These are phyloP conservation scores for Pythium vanterpoolii DNA, from an alignment of 352 stramenopile species.

Conservation along the genomic window DNA sequence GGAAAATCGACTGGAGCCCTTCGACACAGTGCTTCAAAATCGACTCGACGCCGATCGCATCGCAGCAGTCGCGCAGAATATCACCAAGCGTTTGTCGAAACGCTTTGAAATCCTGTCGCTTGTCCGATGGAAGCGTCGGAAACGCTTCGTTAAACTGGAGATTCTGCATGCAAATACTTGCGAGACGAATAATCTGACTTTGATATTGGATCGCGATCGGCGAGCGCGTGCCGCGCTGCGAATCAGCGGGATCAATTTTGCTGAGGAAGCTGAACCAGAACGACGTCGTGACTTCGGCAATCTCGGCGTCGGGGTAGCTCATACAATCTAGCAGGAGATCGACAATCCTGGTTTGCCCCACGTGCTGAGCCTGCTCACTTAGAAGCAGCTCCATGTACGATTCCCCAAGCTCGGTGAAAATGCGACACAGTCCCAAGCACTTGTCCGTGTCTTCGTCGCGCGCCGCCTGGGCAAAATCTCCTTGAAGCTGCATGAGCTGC, in stretches of 20 bases:
- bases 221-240: neutral
- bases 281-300: constrained; percentile 80
- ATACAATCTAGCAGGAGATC: constrained; percentile 89
- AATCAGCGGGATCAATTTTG: constrained; percentile 14
- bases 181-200: constrained; percentile 50
- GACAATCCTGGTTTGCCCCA: constrained; percentile 63
- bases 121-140: constrained; percentile 52
- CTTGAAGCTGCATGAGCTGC: constrained; percentile 62
- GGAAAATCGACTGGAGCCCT: constrained; percentile 65
- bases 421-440: constrained; percentile 73
- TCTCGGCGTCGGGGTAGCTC: constrained; percentile 70
- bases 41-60: constrained; percentile 63
- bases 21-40: constrained; percentile 78
- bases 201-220: constrained; percentile 33
- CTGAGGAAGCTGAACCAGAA: constrained; percentile 77
- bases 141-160: constrained; percentile 78
- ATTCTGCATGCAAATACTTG: constrained; percentile 77
- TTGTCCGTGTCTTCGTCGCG: constrained; percentile 69
- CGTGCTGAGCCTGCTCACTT: constrained; percentile 38
- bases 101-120: constrained; percentile 78
- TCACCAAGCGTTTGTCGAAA: constrained; percentile 81
- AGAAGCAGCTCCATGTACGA: constrained; percentile 80
- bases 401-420: constrained; percentile 91
- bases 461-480: constrained; percentile 46
- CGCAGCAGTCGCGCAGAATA: constrained; percentile 76